These are phyloP conservation scores for Hortiboletus flavorubellus DNA, from an alignment of 768 basidiomycete genomes.

Conservation along the genomic window DNA sequence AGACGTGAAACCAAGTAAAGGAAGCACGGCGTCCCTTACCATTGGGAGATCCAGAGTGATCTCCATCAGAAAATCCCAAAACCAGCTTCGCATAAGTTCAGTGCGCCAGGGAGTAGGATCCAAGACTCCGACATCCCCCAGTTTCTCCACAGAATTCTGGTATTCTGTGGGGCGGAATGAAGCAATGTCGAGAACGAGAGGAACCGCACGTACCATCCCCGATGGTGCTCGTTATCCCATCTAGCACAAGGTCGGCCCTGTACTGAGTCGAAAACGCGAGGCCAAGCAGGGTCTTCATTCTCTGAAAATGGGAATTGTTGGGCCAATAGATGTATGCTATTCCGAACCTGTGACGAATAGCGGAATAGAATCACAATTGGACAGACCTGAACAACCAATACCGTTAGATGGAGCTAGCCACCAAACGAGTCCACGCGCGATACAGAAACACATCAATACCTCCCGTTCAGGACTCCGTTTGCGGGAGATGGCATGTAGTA, in stretches of 20 bases:
- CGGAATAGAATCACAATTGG: background rate
- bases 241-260: conserved; percentile 35
- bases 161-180: conserved; percentile 34
- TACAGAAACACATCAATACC: conserved; percentile 26
- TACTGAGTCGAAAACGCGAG: conserved; percentile 38
- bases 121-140: conserved; percentile 31
- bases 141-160: conserved; percentile 23
- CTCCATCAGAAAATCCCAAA: conserved; percentile 34
- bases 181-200: background rate
- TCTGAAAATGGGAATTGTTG: conserved; percentile 34
- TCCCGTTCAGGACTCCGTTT: conserved; percentile 28
- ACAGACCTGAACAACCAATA: conserved; percentile 36
- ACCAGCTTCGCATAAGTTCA: conserved; percentile 27
- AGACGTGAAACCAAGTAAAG: background rate
- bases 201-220: conserved; percentile 25
- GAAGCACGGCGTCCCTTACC: conserved; percentile 19
- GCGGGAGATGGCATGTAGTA: conserved; percentile 15
- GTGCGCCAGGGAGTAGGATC: conserved; percentile 24
- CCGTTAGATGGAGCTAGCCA: conserved; percentile 35
- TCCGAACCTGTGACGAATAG: background rate
- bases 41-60: conserved; percentile 34
- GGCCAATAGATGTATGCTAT: conserved; percentile 43
- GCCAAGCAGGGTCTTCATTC: conserved; percentile 37
- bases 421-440: conserved; percentile 29
- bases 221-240: conserved; percentile 34